Percentiles rank a stretch among this genome's conserved stretches.
Conservation (phyloP, 306 rosid genomes). For the Quercus berberidifolia region DNA sequence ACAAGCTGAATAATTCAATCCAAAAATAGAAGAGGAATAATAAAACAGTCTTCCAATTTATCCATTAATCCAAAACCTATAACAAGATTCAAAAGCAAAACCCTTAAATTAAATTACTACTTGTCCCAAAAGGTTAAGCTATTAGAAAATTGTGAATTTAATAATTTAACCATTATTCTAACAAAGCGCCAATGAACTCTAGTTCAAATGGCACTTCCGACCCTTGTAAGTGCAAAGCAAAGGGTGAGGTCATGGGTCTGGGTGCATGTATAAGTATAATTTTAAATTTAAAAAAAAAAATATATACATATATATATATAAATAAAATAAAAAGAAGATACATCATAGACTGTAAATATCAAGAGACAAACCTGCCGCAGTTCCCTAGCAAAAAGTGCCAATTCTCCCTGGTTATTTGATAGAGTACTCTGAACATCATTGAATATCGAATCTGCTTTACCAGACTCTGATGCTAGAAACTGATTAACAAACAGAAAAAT, state of each 20-base stretch:
- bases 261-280: not conserved
- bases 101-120: not conserved
- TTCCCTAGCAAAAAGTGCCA: constrained; percentile 64
- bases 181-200: too few species aligned
- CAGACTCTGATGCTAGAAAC: constrained; percentile 65
- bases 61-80: not conserved
- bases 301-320: too few species aligned
- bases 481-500: constrained; percentile 28
- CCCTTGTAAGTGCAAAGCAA: too few species aligned
- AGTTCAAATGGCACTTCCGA: too few species aligned
- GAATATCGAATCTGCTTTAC: constrained; percentile 54
- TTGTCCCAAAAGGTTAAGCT: too few species aligned
- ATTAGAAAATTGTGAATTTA: too few species aligned
- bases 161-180: too few species aligned
- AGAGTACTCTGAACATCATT: constrained; percentile 66
- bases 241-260: too few species aligned
- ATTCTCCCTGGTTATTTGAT: constrained; percentile 68
- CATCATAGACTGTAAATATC: not conserved
- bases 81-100: not conserved
- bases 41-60: not conserved
- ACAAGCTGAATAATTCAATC: not conserved
- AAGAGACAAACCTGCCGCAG: constrained; percentile 54
- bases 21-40: not conserved
- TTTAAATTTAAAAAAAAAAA: too few species aligned
- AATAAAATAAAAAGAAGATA: too few species aligned